phyloP scores from a whole-genome alignment of 164 flowering plant species.

The Aristolochia fimbriata region DNA sequence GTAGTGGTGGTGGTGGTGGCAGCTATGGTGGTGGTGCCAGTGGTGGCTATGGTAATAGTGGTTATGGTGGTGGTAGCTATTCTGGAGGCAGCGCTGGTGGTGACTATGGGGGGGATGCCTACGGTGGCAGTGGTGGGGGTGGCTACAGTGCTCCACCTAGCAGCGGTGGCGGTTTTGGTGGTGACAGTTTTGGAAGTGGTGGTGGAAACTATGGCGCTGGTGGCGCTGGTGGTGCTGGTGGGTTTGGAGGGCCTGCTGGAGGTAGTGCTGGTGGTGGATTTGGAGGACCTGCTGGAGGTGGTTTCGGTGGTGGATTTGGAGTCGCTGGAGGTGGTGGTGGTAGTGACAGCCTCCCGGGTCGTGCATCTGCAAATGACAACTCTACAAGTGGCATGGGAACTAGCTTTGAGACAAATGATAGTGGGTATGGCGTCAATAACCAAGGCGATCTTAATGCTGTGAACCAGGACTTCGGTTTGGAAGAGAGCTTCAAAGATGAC shows the following conservation, averaged over 20 bases:
- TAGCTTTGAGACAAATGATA: conserved; percentile 2
- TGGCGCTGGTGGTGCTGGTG: neutral
- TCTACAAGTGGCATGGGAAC: conserved; percentile 2
- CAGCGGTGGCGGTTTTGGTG: conserved; percentile 1
- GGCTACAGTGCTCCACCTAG: neutral
- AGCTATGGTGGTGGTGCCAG: neutral
- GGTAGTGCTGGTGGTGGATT: neutral
- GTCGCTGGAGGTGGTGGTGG: conserved; percentile 3
- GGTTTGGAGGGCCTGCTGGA: neutral
- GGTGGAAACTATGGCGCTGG: conserved; percentile 2
- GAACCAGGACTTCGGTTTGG: conserved; percentile 4
- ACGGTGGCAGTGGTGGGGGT: conserved; percentile 1
- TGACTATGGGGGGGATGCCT: neutral
- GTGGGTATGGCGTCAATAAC: neutral
- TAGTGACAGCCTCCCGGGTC: neutral
- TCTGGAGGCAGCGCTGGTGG: neutral
- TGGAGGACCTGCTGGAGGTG: conserved; percentile 6
- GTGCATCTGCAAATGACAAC: neutral
- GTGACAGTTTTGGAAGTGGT: neutral
- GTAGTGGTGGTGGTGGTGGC: neutral
- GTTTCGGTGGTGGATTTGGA: neutral
- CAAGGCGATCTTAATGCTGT: neutral
- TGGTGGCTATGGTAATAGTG: neutral
- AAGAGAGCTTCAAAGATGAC: conserved; percentile 20
- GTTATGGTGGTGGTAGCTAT: neutral